Conservation (phyloP, 73 alveolate genomes). For the Stentor coeruleus region DNA sequence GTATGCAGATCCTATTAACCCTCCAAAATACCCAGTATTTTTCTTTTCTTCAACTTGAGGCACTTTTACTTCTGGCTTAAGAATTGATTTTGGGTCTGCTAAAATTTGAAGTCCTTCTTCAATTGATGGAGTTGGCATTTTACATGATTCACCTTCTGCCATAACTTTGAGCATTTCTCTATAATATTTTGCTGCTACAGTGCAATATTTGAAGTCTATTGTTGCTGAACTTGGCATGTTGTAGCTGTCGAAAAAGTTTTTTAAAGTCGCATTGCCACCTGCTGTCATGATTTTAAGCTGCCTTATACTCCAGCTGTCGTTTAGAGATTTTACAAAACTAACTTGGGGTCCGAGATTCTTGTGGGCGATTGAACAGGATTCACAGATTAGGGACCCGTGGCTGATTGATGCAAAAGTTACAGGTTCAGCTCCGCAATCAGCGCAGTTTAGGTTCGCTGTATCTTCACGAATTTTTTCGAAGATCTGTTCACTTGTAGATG, state of each 20-base stretch:
- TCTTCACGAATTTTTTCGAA: conserved; percentile 21
- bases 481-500: conserved; percentile 2
- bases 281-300: conserved; percentile 77
- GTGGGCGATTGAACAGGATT: conserved; percentile 91
- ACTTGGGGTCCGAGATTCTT: conserved; percentile 67
- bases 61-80: too few species aligned
- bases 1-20: neutral
- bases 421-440: conserved; percentile 77
- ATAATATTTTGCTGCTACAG: conserved; percentile 73
- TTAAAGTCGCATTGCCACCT: conserved; percentile 86
- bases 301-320: conserved; percentile 78
- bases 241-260: conserved; percentile 61
- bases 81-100: too few species aligned
- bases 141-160: neutral
- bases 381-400: conserved; percentile 81
- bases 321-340: conserved; percentile 77
- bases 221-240: neutral
- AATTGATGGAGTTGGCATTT: neutral
- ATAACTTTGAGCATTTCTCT: conserved; percentile 31
- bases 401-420: conserved; percentile 91
- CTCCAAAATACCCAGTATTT: neutral
- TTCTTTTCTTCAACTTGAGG: neutral
- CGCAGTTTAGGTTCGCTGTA: conserved; percentile 52
- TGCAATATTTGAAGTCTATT: conserved; percentile 42
- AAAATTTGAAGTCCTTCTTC: neutral